These are phyloP conservation scores for Vanrija humicola DNA, from an alignment of 1,284 basidiomycete species.

Conservation along the genomic window DNA sequence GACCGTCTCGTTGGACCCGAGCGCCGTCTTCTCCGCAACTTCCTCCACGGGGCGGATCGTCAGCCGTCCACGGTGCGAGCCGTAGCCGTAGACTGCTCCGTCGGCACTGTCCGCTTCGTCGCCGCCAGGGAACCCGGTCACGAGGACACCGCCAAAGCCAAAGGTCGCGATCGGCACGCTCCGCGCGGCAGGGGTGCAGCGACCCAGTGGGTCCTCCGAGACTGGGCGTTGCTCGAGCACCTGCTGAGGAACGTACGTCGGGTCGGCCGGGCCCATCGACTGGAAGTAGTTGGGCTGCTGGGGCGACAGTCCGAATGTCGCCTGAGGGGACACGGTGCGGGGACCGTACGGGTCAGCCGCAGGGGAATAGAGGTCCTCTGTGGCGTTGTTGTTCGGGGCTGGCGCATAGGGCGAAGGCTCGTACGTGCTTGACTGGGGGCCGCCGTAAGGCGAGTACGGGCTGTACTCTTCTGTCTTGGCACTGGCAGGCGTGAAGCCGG, in stretches of 20 bases:
- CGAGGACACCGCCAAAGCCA: constrained; percentile 80
- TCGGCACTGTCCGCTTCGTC: constrained; percentile 69
- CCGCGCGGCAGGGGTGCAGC: constrained; percentile 58
- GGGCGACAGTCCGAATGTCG: constrained; percentile 27
- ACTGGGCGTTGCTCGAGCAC: constrained; percentile 50
- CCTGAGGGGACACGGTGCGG: constrained; percentile 20
- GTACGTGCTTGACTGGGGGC: constrained; percentile 10
- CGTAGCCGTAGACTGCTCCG: constrained; percentile 48
- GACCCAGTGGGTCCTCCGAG: constrained; percentile 70
- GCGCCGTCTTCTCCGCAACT: constrained; percentile 63
- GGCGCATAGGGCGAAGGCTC: constrained; percentile 21
- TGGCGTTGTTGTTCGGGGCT: constrained; percentile 2
- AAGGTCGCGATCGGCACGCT: constrained; percentile 76
- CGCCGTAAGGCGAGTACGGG: constrained; percentile 1
- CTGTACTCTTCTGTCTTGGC: neutral
- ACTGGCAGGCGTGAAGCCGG: neutral
- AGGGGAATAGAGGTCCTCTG: constrained; percentile 11
- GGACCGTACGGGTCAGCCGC: constrained; percentile 21
- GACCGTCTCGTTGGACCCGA: constrained; percentile 57
- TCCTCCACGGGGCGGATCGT: constrained; percentile 65
- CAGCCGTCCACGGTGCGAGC: constrained; percentile 62
- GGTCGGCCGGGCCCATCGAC: constrained; percentile 64
- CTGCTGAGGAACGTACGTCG: constrained; percentile 55
- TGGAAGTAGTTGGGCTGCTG: constrained; percentile 49
- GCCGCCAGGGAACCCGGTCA: constrained; percentile 78